Base-by-base conservation (phyloP, 768 basidiomycete species). In the Suillus plorans region DNA sequence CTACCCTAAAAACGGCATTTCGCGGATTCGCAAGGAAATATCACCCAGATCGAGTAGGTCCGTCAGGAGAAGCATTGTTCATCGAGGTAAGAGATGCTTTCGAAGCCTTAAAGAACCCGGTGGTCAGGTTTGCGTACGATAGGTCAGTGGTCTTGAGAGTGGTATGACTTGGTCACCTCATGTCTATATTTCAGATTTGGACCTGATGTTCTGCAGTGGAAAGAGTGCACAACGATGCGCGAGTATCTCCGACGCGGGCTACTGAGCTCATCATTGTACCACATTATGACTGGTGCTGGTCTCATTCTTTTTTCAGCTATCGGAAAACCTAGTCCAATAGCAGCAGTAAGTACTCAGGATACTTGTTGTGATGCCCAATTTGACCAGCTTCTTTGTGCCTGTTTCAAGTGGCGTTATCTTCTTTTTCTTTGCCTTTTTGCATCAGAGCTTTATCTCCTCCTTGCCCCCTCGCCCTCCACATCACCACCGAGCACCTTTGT, bases 61-160 rank as follows among this genome's bases (percentile, higher is more conserved):
- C 76, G 0, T 75, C 68, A 22, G 89, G 89, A 9, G 88, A 88
- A 67, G 81, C 80, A 14, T 62, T 86, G 34, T 95, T 95, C 71
- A 90, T 94, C 57, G 74, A 79, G 55, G 87, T 91, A 5, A 79
- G 91, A 64, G 85, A 89, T 70, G 90, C 87, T 41, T 94, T 87
- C 67, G 92, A 95, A 67, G 87, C 89, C 2, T 74, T 95, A 34
- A 92, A 89, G 73, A 82, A 92, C 68, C 93, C 94, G 4, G 80
- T 84, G 10, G 87, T 87, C 53, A 77, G 93, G 58, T 95, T 94
- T 79, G 94, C 92, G 0, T 95, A 95, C 73, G 94, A 95, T 71
- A 83, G 92, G 89, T 91, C 69, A 61, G 84, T 73, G 22, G 0
- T 57, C 31, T 31, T 22, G 39, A 62, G 45, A 42, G 44, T 41